A percentile compares a stretch with the other conserved stretches of the same genome.
These are phyloP conservation scores for Pelargonium australe DNA, from an alignment of 441 rosid species.

Conservation along the genomic window DNA sequence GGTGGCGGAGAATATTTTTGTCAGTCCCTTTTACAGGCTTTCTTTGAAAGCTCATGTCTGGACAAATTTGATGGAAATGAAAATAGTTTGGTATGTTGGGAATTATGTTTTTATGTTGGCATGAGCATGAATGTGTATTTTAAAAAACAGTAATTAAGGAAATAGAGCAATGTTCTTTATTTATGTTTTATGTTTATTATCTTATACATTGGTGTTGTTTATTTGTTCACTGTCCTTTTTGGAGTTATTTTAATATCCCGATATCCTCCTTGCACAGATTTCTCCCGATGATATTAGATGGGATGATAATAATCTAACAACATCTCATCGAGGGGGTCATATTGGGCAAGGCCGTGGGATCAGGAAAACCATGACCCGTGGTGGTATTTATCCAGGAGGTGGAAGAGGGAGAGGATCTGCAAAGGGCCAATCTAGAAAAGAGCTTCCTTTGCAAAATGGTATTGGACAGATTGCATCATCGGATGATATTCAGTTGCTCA, in stretches of 20 bases:
- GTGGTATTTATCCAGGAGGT: constrained; percentile 44
- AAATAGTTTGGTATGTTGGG: no score
- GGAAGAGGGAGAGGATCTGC: constrained; percentile 87
- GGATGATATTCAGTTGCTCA: constrained; percentile 80
- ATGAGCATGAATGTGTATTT: no score
- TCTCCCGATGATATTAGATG: constrained; percentile 84
- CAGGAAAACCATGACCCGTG: constrained; percentile 56
- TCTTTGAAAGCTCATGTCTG: no score
- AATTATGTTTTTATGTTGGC: no score
- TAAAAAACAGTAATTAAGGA: no score
- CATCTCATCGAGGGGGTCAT: constrained; percentile 64
- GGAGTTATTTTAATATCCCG: constrained; percentile 9
- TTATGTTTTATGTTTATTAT: neutral
- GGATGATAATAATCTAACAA: constrained; percentile 74
- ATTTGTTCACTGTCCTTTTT: neutral
- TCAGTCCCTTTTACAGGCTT: neutral
- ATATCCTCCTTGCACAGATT: constrained; percentile 39
- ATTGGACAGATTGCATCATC: constrained; percentile 52
- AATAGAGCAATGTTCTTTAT: neutral
- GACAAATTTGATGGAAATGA: no score
- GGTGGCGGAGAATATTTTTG: neutral
- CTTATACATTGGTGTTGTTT: neutral
- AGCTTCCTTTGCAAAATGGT: constrained; percentile 62
- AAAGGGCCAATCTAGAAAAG: constrained; percentile 52
- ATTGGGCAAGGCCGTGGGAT: constrained; percentile 78